Base-by-base conservation (phyloP, 768 basidiomycete species). In the Russula sp. region DNA sequence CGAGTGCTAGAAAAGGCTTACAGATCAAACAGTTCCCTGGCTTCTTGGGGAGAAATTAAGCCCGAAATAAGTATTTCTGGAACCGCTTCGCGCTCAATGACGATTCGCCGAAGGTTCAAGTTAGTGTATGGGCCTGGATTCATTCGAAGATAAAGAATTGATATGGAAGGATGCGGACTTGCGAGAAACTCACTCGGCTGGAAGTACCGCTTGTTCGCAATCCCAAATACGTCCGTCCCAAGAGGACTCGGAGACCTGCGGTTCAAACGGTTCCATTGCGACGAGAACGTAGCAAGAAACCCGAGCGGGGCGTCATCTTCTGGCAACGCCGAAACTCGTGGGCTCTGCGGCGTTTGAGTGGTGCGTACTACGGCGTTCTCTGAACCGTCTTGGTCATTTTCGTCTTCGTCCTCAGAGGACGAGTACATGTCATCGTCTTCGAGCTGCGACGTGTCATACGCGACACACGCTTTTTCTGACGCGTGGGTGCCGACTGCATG, bases 61-160 rank as follows among this genome's bases (percentile, higher is more conserved):
- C 73, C 73, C 1, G 72, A 74, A 6, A 71, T 64, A 35, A 74
- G 64, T 27, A 74, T 74, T 8, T 74, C 72, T 6, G 72, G 72
- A 6, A 73, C 67, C 1, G 71, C 68, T 42, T 73, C 71, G 4
- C 73, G 71, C 66, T 74, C 73, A 42, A 74, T 63, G 45, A 73
- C 71, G 55, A 74, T 70, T 20, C 73, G 71, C 31, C 73, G 70
- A 22, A 74, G 64, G 45, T 73, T 66, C 3, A 73, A 66, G 56
- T 74, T 71, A 13, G 70, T 57, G 44, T 62, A 71, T 3, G 73
- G 73, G 11, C 72, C 73, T 74, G 13, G 3, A 20, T 22, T 52
- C 13, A 18, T 20, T 56, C 53, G 18, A 20, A 51, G 18, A 31
- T 27, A 32, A 59, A 27, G 20, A 6, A 27, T 9, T 14, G 45